phyloP scores from a whole-genome alignment of 192 early-diverging fungal species.

The Allomyces macrogynus region DNA sequence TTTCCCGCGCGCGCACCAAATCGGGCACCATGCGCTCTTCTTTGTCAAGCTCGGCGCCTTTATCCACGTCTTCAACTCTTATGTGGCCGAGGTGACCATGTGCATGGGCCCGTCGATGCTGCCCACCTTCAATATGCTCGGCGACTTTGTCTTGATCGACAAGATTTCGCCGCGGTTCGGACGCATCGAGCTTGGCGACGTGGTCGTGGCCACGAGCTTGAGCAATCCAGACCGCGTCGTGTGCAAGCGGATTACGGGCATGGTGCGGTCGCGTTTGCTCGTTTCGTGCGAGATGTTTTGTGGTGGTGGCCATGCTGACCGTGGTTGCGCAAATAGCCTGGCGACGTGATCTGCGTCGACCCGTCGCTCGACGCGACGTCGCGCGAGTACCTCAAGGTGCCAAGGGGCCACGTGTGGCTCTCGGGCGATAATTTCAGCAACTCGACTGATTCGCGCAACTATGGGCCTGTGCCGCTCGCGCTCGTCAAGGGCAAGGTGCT shows the following conservation, averaged over 20 bases:
- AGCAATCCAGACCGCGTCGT: slow-evolving; percentile 38
- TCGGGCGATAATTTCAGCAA: slow-evolving; percentile 77
- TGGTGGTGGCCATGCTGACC: no score
- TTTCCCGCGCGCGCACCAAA: neutral
- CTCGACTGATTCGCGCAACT: slow-evolving; percentile 73
- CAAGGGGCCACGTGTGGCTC: slow-evolving; percentile 73
- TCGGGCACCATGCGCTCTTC: neutral
- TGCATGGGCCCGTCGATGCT: slow-evolving; percentile 79
- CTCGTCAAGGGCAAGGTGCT: slow-evolving; percentile 58
- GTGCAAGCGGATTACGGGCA: slow-evolving; percentile 64
- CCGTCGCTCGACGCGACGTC: slow-evolving; percentile 26
- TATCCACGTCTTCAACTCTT: slow-evolving; percentile 1
- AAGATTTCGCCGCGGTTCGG: slow-evolving; percentile 33
- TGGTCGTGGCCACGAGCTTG: slow-evolving; percentile 60
- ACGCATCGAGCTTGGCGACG: slow-evolving; percentile 44
- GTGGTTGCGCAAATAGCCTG: slow-evolving; percentile 21
- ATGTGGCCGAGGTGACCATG: neutral
- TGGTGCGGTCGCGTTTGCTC: slow-evolving; percentile 15
- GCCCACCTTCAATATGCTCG: slow-evolving; percentile 64
- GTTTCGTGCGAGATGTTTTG: no score
- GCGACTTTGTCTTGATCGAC: slow-evolving; percentile 58
- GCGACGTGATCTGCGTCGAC: slow-evolving; percentile 62
- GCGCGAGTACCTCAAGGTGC: slow-evolving; percentile 50
- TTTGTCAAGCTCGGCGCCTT: neutral
- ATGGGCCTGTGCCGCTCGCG: slow-evolving; percentile 72